These are phyloP conservation scores for Penicillium bovifimosum DNA, from an alignment of 495 filamentous ascomycete species.

Conservation along the genomic window DNA sequence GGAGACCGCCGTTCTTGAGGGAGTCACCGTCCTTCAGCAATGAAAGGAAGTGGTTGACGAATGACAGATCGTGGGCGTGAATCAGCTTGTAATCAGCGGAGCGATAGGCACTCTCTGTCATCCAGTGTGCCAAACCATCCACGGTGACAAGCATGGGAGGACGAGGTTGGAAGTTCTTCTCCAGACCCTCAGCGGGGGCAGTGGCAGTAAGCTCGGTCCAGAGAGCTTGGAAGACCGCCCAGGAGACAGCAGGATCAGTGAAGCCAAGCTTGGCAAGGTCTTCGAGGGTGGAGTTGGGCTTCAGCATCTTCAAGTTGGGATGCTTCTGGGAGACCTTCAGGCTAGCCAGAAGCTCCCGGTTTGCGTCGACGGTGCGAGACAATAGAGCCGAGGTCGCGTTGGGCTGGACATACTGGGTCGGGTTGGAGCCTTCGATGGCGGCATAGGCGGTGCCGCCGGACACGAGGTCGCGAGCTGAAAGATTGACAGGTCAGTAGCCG, in stretches of 20 bases:
- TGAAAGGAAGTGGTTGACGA: slow-evolving; percentile 70
- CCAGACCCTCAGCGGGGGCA: slow-evolving; percentile 36
- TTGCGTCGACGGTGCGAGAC: slow-evolving; percentile 63
- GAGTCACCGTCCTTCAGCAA: slow-evolving; percentile 51
- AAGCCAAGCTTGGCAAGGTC: slow-evolving; percentile 64
- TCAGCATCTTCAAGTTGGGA: slow-evolving; percentile 48
- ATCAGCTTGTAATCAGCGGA: slow-evolving; percentile 60
- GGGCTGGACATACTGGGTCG: slow-evolving; percentile 68
- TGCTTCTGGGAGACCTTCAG: slow-evolving; percentile 56
- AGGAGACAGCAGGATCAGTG: slow-evolving; percentile 68
- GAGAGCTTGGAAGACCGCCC: slow-evolving; percentile 75
- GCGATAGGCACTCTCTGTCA: slow-evolving; percentile 70
- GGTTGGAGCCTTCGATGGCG: slow-evolving; percentile 52
- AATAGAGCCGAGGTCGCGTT: slow-evolving; percentile 68
- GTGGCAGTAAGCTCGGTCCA: slow-evolving; percentile 70
- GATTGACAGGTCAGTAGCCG: slow-evolving; percentile 10
- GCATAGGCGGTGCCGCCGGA: slow-evolving; percentile 75
- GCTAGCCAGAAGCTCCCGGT: slow-evolving; percentile 56
- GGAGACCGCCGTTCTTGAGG: slow-evolving; percentile 71
- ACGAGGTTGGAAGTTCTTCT: slow-evolving; percentile 43
- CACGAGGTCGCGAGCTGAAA: slow-evolving; percentile 71
- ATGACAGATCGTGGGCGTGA: slow-evolving; percentile 78
- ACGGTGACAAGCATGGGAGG: slow-evolving; percentile 75
- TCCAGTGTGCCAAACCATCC: slow-evolving; percentile 75
- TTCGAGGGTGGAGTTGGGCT: slow-evolving; percentile 57